A percentile compares a stretch with the other conserved stretches of the same genome.
Conservation (phyloP, 257 asterid species). For the Nicotiana benthamiana region DNA sequence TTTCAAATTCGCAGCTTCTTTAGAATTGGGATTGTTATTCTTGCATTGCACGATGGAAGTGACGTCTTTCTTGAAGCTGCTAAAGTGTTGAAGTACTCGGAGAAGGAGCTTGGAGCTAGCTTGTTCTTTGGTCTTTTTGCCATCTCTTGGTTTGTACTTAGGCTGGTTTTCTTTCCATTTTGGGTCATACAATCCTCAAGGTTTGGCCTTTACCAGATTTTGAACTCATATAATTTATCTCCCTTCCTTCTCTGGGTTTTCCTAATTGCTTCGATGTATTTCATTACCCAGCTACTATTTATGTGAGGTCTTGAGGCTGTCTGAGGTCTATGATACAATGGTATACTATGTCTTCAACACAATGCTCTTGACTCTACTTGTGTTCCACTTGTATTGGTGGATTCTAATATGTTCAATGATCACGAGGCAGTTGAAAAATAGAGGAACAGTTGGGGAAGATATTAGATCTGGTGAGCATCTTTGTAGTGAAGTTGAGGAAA, state of each 20-base stretch:
- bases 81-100: constrained; percentile 85
- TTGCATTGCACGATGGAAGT: constrained; percentile 93
- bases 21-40: constrained; percentile 64
- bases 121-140: constrained; percentile 71
- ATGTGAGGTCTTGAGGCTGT: constrained; percentile 36
- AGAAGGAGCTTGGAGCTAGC: constrained; percentile 79
- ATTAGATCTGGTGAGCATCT: constrained; percentile 71
- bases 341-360: constrained; percentile 79
- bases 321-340: constrained; percentile 22
- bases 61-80: constrained; percentile 93
- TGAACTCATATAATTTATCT: neutral
- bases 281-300: constrained; percentile 48
- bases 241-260: constrained; percentile 47
- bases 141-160: constrained; percentile 66
- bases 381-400: constrained; percentile 98
- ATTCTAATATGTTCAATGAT: constrained; percentile 77
- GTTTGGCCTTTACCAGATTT: neutral
- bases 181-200: constrained; percentile 34
- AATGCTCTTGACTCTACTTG: constrained; percentile 63
- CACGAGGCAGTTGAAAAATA: constrained; percentile 66
- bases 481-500: neutral
- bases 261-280: neutral
- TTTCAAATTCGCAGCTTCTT: constrained; percentile 49
- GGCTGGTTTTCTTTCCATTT: constrained; percentile 85
- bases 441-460: constrained; percentile 95